These are phyloP conservation scores for Cocos nucifera DNA, from an alignment of 176 grass and related monocot species.

Conservation along the genomic window DNA sequence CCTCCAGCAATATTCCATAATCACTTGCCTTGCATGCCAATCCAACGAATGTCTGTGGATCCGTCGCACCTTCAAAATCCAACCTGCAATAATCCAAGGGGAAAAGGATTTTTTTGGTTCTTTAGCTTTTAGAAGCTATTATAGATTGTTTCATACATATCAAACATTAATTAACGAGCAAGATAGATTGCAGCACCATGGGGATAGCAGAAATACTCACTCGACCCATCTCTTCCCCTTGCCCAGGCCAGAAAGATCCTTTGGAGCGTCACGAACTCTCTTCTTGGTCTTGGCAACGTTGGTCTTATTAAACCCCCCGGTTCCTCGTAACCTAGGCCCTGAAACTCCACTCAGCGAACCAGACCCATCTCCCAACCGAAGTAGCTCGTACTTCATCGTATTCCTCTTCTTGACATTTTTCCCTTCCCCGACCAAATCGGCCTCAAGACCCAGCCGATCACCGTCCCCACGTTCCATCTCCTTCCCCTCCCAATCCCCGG, in stretches of 20 bases:
- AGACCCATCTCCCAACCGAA: slow-evolving; percentile 23
- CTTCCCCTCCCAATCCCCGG: neutral
- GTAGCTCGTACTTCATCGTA: slow-evolving; percentile 33
- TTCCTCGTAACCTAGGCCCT: slow-evolving; percentile 15
- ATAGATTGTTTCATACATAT: too few species aligned
- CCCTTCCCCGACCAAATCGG: neutral
- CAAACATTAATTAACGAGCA: too few species aligned
- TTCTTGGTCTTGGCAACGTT: slow-evolving; percentile 19
- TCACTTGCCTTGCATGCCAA: slow-evolving; percentile 72
- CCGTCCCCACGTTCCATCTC: neutral
- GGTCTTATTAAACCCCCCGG: slow-evolving; percentile 12
- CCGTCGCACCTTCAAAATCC: slow-evolving; percentile 33
- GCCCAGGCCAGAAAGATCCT: slow-evolving; percentile 24
- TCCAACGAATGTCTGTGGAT: slow-evolving; percentile 55
- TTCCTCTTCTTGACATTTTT: slow-evolving; percentile 3
- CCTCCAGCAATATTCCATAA: neutral
- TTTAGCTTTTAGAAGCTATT: too few species aligned
- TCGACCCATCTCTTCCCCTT: slow-evolving; percentile 72
- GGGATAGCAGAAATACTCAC: slow-evolving; percentile 46
- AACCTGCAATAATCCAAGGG: slow-evolving; percentile 30
- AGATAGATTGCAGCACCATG: neutral
- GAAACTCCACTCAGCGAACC: slow-evolving; percentile 24
- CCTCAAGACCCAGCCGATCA: neutral
- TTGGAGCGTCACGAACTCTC: slow-evolving; percentile 18
- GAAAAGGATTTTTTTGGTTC: too few species aligned